These are phyloP conservation scores for Phytophthora capsici DNA, from an alignment of 352 stramenopile species.

Conservation along the genomic window DNA sequence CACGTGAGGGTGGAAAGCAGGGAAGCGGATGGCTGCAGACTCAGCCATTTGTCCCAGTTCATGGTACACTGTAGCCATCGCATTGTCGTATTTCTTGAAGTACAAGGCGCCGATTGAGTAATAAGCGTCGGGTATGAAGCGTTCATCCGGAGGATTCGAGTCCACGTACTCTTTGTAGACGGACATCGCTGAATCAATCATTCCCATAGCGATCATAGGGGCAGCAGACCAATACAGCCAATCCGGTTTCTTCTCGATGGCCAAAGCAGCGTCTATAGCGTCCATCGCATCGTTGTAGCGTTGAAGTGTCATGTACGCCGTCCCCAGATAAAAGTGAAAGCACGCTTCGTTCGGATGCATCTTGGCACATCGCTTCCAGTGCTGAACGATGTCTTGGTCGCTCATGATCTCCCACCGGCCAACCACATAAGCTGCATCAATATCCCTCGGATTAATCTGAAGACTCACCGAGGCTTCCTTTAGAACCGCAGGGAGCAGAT, in stretches of 20 bases:
- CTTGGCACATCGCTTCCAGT: conserved; percentile 47
- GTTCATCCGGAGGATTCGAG: conserved; percentile 35
- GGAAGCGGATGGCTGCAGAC: conserved; percentile 38
- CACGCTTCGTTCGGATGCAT: conserved; percentile 36
- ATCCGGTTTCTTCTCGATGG: conserved; percentile 36
- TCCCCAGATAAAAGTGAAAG: conserved; percentile 39
- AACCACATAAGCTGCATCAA: conserved; percentile 39
- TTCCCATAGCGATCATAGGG: conserved; percentile 31
- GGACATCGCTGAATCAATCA: conserved; percentile 24
- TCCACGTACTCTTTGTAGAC: conserved; percentile 41
- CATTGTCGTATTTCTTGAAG: conserved; percentile 32
- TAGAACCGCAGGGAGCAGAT: conserved; percentile 25
- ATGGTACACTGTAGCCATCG: conserved; percentile 35
- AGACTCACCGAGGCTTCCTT: conserved; percentile 29
- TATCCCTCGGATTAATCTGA: conserved; percentile 35
- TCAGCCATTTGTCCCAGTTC: conserved; percentile 41
- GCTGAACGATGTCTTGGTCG: conserved; percentile 24
- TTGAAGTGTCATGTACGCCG: conserved; percentile 29
- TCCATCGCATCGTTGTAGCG: conserved; percentile 32
- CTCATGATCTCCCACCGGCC: conserved; percentile 38
- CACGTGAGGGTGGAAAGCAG: conserved; percentile 31
- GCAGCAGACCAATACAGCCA: conserved; percentile 39
- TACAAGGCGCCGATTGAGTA: conserved; percentile 40
- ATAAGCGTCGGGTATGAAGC: conserved; percentile 44
- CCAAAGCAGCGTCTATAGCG: conserved; percentile 33